These are phyloP conservation scores for Dioszegia crocea DNA, from an alignment of 768 basidiomycete species.

Conservation along the genomic window DNA sequence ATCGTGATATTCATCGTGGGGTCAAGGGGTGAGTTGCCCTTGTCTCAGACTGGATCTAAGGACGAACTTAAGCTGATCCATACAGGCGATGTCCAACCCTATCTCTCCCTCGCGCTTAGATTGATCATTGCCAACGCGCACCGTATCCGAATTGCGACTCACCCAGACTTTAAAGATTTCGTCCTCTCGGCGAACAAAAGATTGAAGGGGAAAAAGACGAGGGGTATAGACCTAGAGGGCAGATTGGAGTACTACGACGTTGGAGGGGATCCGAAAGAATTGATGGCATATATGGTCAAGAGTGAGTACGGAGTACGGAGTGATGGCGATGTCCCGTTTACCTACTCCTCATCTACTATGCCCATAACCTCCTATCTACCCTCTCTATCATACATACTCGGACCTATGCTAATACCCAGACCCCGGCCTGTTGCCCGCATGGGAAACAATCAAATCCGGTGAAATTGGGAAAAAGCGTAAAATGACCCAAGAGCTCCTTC, in stretches of 20 bases:
- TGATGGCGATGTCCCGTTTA: not conserved
- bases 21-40: conserved; percentile 55
- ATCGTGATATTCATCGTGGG: conserved; percentile 68
- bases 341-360: not conserved
- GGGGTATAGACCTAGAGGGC: conserved; percentile 27
- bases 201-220: conserved; percentile 26
- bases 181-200: conserved; percentile 53
- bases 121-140: conserved; percentile 57
- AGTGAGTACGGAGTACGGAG: conserved; percentile 55
- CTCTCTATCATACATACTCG: too few relatives aligned
- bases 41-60: not conserved
- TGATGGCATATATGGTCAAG: conserved; percentile 71
- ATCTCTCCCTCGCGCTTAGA: conserved; percentile 58
- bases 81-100: conserved; percentile 65
- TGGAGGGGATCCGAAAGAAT: conserved; percentile 62
- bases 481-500: conserved; percentile 62
- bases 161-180: conserved; percentile 60
- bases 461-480: conserved; percentile 60
- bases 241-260: conserved; percentile 60
- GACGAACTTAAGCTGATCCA: not conserved
- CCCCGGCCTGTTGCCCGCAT: conserved; percentile 63
- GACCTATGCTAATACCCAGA: conserved; percentile 49
- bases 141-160: conserved; percentile 62
- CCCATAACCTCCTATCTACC: too few relatives aligned
- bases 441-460: conserved; percentile 60